Conservation (phyloP, 768 basidiomycete genomes). For the Polyporus arcularius region DNA sequence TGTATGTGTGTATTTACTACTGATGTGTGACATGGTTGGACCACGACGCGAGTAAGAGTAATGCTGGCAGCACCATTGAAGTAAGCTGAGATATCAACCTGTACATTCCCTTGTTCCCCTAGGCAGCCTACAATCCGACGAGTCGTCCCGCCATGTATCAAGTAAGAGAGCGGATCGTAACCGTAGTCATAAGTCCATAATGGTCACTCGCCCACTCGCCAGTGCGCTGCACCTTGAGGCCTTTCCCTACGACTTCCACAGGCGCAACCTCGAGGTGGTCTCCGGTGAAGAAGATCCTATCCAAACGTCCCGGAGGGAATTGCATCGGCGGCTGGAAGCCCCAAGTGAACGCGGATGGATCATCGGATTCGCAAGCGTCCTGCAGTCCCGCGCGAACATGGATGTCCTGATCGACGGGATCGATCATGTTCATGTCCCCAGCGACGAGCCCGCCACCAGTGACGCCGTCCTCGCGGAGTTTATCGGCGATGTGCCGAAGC, state of each 20-base stretch:
- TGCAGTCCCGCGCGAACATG: constrained; percentile 47
- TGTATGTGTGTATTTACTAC: too few species aligned
- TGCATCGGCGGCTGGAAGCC: constrained; percentile 56
- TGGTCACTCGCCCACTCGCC: constrained; percentile 69
- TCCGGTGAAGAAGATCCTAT: constrained; percentile 62
- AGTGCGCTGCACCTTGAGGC: constrained; percentile 39
- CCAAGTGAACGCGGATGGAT: constrained; percentile 59
- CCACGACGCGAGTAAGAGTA: too few species aligned
- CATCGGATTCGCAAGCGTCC: constrained; percentile 56
- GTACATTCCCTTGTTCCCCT: too few species aligned
- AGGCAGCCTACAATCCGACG: too few species aligned
- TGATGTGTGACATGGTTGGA: too few species aligned
- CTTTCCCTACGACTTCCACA: constrained; percentile 58
- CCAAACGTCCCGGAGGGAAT: constrained; percentile 57
- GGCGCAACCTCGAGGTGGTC: constrained; percentile 53
- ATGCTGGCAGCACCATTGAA: too few species aligned
- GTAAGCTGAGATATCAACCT: too few species aligned
- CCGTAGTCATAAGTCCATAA: constrained; percentile 52
- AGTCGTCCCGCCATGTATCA: too few species aligned
- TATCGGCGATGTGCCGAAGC: constrained; percentile 49
- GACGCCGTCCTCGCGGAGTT: constrained; percentile 48
- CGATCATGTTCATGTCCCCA: constrained; percentile 76
- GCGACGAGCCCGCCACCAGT: constrained; percentile 58
- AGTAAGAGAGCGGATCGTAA: constrained; percentile 10
- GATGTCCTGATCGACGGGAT: constrained; percentile 43